Evolutionary conservation across 2,329 filamentous ascomycete genomes (phyloP).

Genomic region (Exophiala phaeomuriformis): DNA sequence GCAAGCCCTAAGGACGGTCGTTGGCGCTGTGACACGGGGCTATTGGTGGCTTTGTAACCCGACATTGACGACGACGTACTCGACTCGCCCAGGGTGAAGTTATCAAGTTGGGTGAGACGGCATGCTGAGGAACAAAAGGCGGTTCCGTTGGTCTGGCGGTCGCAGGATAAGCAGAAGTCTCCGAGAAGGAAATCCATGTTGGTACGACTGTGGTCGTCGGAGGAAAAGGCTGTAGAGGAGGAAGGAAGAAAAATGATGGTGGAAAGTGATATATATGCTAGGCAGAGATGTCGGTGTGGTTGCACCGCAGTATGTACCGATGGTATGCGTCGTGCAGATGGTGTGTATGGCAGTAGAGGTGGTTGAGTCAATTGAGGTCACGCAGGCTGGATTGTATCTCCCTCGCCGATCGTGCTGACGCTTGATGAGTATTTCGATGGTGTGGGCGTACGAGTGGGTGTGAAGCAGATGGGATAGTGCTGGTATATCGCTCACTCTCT

Average conservation of each 20-base stretch:
- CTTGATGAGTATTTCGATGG: conserved; percentile 4
- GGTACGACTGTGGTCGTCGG: conserved; percentile 6
- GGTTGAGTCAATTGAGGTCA: conserved; percentile 14
- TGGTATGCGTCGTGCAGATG: not conserved
- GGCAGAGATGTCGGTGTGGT: not conserved
- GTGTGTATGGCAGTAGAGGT: conserved; percentile 15
- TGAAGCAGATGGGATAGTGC: not conserved
- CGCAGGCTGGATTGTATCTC: conserved; percentile 17
- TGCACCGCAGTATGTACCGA: not conserved
- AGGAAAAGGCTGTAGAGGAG: conserved; percentile 5
- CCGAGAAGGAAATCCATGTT: conserved; percentile 58
- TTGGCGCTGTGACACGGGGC: conserved; percentile 3
- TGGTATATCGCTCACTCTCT: not conserved
- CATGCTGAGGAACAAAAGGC: conserved; percentile 91
- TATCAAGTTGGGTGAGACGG: conserved; percentile 75
- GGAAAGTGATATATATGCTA: conserved; percentile 12
- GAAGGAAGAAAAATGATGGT: not conserved
- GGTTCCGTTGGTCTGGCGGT: conserved; percentile 73
- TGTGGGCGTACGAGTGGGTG: not conserved
- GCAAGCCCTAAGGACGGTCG: conserved; percentile 23
- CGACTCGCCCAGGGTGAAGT: conserved; percentile 30
- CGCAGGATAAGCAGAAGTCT: conserved; percentile 90
- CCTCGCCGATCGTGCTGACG: conserved; percentile 15
- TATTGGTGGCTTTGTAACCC: conserved; percentile 43
- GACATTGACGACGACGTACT: conserved; percentile 29